Conservation (phyloP, 2,329 filamentous ascomycete genomes). For the Remersonia thermophila region DNA sequence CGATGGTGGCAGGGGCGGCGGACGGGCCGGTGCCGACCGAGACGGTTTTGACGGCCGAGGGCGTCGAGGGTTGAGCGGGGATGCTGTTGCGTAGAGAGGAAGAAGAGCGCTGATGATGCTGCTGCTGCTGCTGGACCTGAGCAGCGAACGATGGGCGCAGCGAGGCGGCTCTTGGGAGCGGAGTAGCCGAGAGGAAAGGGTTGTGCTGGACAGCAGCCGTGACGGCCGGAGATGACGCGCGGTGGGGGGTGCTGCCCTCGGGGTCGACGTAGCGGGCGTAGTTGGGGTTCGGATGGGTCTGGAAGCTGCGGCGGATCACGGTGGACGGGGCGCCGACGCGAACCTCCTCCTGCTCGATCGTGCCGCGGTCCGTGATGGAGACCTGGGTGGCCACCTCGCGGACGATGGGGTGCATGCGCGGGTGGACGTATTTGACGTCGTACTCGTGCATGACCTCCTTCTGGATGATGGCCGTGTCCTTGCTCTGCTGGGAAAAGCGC, state of each 20-base stretch:
- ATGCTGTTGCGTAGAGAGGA: conserved; percentile 14
- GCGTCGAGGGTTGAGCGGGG: conserved; percentile 4
- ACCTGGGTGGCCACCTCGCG: conserved; percentile 70
- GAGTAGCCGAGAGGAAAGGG: neutral
- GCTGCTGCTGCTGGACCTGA: conserved; percentile 10
- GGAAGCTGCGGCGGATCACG: conserved; percentile 62
- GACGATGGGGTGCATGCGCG: conserved; percentile 70
- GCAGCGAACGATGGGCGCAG: conserved; percentile 6
- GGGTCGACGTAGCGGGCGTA: conserved; percentile 63
- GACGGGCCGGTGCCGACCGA: conserved; percentile 10
- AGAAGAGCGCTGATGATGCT: conserved; percentile 5
- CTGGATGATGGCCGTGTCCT: conserved; percentile 73
- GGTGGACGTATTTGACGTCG: conserved; percentile 89
- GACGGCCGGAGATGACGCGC: too few species aligned
- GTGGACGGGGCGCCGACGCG: conserved; percentile 42
- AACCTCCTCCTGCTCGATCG: conserved; percentile 32
- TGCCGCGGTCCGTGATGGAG: conserved; percentile 32
- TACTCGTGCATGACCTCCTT: conserved; percentile 92
- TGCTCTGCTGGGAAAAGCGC: conserved; percentile 71
- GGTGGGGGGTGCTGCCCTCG: conserved; percentile 28
- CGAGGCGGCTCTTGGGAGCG: too few species aligned
- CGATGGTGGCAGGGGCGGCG: too few species aligned
- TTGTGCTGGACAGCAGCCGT: too few species aligned
- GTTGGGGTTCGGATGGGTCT: conserved; percentile 71
- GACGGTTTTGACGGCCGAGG: conserved; percentile 13